Conservation (phyloP, 148 eudicot species). For the Rhododendron kiyosumense region DNA sequence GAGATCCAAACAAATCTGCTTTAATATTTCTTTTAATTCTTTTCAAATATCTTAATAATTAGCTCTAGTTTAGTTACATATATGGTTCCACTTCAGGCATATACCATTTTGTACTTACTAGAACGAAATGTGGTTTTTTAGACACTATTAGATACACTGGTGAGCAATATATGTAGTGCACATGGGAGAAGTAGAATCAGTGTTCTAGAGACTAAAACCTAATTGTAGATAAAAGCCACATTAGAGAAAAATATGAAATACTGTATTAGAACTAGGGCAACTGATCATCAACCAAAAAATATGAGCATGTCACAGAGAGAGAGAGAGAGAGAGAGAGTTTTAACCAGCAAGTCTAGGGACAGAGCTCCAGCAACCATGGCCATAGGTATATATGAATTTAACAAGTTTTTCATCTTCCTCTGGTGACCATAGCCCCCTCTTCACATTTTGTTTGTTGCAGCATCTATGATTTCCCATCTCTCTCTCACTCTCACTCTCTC, state of each 20-base stretch:
- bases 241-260: too few relatives aligned
- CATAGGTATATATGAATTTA: not conserved
- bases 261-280: not conserved
- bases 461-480: not conserved
- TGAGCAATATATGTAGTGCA: too few relatives aligned
- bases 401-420: constrained; percentile 1
- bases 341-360: constrained; percentile 1
- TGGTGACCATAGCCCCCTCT: not conserved
- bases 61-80: too few relatives aligned
- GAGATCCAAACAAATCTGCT: not conserved
- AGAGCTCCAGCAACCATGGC: constrained; percentile 2
- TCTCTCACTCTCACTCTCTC: not conserved
- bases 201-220: too few relatives aligned
- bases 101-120: too few relatives aligned
- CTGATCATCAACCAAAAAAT: not conserved
- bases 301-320: not conserved
- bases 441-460: not conserved
- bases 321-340: not conserved
- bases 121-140: too few relatives aligned
- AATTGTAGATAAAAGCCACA: not conserved
- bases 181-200: too few relatives aligned
- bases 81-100: too few relatives aligned
- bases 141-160: too few relatives aligned
- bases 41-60: not conserved
- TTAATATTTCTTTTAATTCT: not conserved